Conservation (phyloP, 495 filamentous ascomycete genomes). For the Penicillium mononematosum region DNA sequence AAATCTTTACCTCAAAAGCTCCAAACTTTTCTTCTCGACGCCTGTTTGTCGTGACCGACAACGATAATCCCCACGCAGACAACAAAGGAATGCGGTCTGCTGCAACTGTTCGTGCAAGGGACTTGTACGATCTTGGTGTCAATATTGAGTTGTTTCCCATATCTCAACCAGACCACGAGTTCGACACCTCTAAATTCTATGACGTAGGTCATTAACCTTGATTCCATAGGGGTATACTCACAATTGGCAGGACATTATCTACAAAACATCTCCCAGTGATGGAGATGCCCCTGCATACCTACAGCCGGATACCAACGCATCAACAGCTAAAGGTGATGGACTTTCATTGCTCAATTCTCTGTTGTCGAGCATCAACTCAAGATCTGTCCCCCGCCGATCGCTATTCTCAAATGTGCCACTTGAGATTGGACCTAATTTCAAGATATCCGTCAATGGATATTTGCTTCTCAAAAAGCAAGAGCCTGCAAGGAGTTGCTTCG, state of each 20-base stretch:
- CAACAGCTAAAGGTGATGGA: slow-evolving; percentile 63
- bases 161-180: slow-evolving; percentile 67
- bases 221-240: not conserved
- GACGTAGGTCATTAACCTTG: slow-evolving; percentile 56
- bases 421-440: slow-evolving; percentile 80
- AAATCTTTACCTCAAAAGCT: slow-evolving; percentile 93
- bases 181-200: slow-evolving; percentile 87
- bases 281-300: slow-evolving; percentile 64
- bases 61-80: slow-evolving; percentile 78
- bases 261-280: slow-evolving; percentile 58
- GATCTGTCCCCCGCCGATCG: slow-evolving; percentile 81
- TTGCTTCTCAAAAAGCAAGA: slow-evolving; percentile 81
- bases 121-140: slow-evolving; percentile 92
- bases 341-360: slow-evolving; percentile 78
- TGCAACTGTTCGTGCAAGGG: slow-evolving; percentile 84
- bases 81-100: slow-evolving; percentile 69
- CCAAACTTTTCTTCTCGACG: slow-evolving; percentile 90
- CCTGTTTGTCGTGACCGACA: slow-evolving; percentile 93
- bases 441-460: slow-evolving; percentile 90
- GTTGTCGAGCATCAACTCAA: slow-evolving; percentile 86
- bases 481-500: slow-evolving; percentile 74
- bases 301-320: slow-evolving; percentile 46
- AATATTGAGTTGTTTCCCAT: slow-evolving; percentile 94
- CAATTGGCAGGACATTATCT: slow-evolving; percentile 70
- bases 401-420: slow-evolving; percentile 82